Evolutionary conservation across 2,329 filamentous ascomycete species (phyloP), one percentile per base, ranked within the genome.

Genomic region (Aspergillus spinulosporus): DNA sequence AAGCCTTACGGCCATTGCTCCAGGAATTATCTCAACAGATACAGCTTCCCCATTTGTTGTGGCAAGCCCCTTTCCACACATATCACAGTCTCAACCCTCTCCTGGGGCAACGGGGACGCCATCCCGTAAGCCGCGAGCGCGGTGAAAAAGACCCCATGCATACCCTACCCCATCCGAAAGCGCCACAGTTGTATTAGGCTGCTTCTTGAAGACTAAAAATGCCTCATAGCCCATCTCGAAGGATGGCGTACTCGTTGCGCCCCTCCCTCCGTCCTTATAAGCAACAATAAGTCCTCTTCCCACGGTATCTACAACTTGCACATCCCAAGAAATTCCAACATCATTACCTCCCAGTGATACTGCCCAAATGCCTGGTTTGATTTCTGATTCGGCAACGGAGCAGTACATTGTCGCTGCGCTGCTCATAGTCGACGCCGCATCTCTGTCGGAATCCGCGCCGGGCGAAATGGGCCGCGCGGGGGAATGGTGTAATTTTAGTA

Each of bases 361-460:
- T 1, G 80, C 79, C 79, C 80, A 84, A 49, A 83, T 72, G 4
- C 81, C 80, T 0, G 81, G 71, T 56, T 72, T 72, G 3, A 84
- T 69, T 1, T 72, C 74, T 0, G 79, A 80, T 37, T 82, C 78
- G 11, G 78, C 74, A 50, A 86, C 71, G 2, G 82, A 80, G 3
- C 80, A 77, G 66, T 85, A 83, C 59, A 85, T 82, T 1, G 84
- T 86, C 5, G 77, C 79, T 0, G 80, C 81, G 44, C 74, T 78
- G 69, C 84, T 86, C 81, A 86, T 84, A 56, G 86, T 79, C 1
- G 83, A 84, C 0, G 78, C 84, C 2, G 83, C 83, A 11, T 82
- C 62, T 58, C 80, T 77, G 57, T 84, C 82, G 0, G 72, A 67
- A 0, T 85, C 77, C 0, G 78, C 81, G 31, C 84, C 80, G 0